These are phyloP conservation scores for Rhododendron vialii DNA, from an alignment of 148 eudicot genomes.

Conservation along the genomic window DNA sequence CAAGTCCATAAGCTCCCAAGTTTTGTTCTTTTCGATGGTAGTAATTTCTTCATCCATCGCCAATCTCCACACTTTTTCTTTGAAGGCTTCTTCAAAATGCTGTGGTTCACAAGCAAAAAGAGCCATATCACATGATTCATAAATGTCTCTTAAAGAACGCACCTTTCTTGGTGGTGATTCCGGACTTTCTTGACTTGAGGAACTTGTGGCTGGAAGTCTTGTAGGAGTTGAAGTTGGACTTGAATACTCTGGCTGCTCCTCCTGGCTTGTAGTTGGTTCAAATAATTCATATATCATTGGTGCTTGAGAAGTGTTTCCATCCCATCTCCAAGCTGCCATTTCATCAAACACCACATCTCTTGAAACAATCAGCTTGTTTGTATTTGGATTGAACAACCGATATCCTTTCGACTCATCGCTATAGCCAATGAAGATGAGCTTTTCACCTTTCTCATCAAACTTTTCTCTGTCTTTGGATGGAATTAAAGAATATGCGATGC, in stretches of 20 bases:
- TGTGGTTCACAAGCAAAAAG: too few species aligned
- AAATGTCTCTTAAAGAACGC: neutral
- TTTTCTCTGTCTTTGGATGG: neutral
- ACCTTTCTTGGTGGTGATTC: neutral
- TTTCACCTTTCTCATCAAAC: neutral
- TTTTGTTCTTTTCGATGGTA: neutral
- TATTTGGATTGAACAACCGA: too few species aligned
- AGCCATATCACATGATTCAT: too few species aligned
- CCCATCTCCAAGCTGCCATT: too few species aligned
- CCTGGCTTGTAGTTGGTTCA: neutral
- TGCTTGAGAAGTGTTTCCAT: too few species aligned
- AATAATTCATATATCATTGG: neutral
- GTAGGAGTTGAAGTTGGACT: neutral
- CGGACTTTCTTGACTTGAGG: neutral
- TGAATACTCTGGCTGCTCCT: neutral
- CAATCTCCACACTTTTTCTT: neutral
- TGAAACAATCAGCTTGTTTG: too few species aligned
- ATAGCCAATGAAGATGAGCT: neutral
- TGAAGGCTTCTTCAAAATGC: neutral
- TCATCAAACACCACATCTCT: too few species aligned
- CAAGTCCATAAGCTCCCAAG: neutral
- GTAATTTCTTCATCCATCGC: neutral
- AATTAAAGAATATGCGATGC: constrained; percentile 10
- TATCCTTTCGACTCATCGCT: neutral
- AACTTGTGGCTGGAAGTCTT: neutral